Conservation (phyloP, 176 grass and related monocot genomes). For the Musa beccarii region DNA sequence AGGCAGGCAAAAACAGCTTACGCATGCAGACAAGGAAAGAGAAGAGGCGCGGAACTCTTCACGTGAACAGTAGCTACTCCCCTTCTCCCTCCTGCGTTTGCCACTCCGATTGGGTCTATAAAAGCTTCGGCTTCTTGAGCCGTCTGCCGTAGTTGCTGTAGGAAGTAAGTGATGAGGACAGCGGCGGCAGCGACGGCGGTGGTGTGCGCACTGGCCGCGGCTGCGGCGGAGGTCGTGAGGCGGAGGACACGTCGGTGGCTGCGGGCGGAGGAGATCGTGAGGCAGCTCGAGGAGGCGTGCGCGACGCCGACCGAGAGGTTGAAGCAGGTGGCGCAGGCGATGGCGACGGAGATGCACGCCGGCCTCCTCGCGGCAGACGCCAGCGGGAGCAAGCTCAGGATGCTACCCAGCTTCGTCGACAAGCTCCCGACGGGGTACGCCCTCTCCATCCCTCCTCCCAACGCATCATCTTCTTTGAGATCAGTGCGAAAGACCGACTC, state of each 20-base stretch:
- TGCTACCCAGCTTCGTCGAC: conserved; percentile 79
- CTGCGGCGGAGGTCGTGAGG: conserved; percentile 1
- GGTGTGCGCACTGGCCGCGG: conserved; percentile 8
- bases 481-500: no score
- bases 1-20: no score
- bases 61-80: no score
- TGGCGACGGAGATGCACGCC: conserved; percentile 62
- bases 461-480: conserved; percentile 4
- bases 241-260: conserved; percentile 13
- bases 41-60: no score
- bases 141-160: neutral
- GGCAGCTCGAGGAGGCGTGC: conserved; percentile 39
- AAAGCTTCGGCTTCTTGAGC: neutral
- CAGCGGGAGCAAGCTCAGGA: conserved; percentile 58
- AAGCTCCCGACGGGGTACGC: conserved; percentile 64
- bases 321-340: conserved; percentile 38
- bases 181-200: conserved; percentile 18
- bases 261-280: conserved; percentile 43
- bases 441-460: neutral
- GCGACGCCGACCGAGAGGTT: conserved; percentile 35
- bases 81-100: no score
- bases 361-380: conserved; percentile 36
- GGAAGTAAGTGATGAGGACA: neutral
- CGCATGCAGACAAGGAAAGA: no score
- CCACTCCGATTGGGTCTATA: neutral